phyloP scores from a whole-genome alignment of 176 grass and related monocot genomes.

The Rhynchospora breviuscula region DNA sequence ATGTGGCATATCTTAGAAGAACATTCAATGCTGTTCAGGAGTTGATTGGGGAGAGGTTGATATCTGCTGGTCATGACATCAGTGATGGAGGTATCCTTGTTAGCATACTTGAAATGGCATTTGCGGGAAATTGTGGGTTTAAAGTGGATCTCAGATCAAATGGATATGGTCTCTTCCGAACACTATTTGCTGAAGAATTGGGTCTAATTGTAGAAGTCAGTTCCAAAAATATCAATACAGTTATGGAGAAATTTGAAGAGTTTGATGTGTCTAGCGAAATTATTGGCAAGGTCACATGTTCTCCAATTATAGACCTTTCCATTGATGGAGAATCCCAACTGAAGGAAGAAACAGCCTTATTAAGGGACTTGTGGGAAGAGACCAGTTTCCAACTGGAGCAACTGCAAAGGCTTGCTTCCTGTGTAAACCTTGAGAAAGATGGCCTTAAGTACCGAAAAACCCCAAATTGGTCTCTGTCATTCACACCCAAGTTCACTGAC shows the following conservation, averaged over 20 bases:
- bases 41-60: conserved; percentile 53
- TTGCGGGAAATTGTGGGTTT: conserved; percentile 80
- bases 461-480: conserved; percentile 69
- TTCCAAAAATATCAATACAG: conserved; percentile 30
- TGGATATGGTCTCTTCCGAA: conserved; percentile 43
- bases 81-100: conserved; percentile 88
- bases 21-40: conserved; percentile 65
- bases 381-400: conserved; percentile 85
- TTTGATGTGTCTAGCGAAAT: conserved; percentile 48
- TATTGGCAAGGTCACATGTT: conserved; percentile 63
- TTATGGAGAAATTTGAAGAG: conserved; percentile 57
- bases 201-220: conserved; percentile 72
- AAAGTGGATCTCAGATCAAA: conserved; percentile 56
- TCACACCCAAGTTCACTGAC: conserved; percentile 60
- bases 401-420: conserved; percentile 65
- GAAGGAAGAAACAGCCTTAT: conserved; percentile 61
- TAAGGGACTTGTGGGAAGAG: conserved; percentile 91
- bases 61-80: conserved; percentile 82
- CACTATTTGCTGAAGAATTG: conserved; percentile 80
- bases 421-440: conserved; percentile 82
- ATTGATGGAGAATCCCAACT: conserved; percentile 46
- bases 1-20: conserved; percentile 64
- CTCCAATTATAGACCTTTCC: conserved; percentile 48
- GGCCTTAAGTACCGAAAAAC: conserved; percentile 53
- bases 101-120: conserved; percentile 80